These are phyloP conservation scores for Drechslerella coelobrocha DNA, from an alignment of 2,329 filamentous ascomycete species.

Conservation along the genomic window DNA sequence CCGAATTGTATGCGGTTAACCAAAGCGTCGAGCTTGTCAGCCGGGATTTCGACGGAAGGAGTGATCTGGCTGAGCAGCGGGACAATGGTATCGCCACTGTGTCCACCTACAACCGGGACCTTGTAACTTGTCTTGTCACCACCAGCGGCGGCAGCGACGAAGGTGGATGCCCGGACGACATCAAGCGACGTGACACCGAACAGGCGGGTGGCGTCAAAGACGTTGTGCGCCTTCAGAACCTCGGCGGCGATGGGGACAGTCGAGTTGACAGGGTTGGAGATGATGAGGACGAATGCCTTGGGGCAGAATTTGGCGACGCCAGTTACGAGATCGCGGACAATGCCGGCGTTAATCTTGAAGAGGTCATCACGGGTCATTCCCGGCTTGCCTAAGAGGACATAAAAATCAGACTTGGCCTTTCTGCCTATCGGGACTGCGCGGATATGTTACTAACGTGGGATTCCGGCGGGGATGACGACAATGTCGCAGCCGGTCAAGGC, in stretches of 20 bases:
- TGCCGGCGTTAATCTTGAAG: slow-evolving; percentile 99
- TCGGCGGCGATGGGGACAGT: slow-evolving; percentile 97
- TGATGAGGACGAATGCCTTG: slow-evolving; percentile 93
- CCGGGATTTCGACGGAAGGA: slow-evolving; percentile 79
- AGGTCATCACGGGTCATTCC: slow-evolving; percentile 99
- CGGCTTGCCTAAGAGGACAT: slow-evolving; percentile 76
- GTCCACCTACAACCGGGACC: slow-evolving; percentile 92
- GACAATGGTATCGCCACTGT: slow-evolving; percentile 98
- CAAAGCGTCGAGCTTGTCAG: slow-evolving; percentile 86
- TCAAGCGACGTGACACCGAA: slow-evolving; percentile 99
- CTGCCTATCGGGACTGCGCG: neutral
- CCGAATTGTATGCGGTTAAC: slow-evolving; percentile 97
- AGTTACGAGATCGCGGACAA: slow-evolving; percentile 92
- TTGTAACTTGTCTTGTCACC: slow-evolving; percentile 81
- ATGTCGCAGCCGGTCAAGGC: slow-evolving; percentile 94
- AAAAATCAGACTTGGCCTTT: slow-evolving; percentile 52
- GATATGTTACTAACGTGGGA: slow-evolving; percentile 76
- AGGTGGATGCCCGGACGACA: slow-evolving; percentile 96
- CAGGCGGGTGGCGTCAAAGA: slow-evolving; percentile 93
- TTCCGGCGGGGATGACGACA: slow-evolving; percentile 95
- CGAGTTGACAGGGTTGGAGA: slow-evolving; percentile 99
- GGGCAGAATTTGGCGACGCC: slow-evolving; percentile 84
- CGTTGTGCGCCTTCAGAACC: slow-evolving; percentile 88
- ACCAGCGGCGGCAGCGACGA: slow-evolving; percentile 84
- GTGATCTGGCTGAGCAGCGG: slow-evolving; percentile 92